Percentiles rank a stretch among this genome's conserved stretches.
phyloP scores from a whole-genome alignment of 129 eudicot genomes.

The Chrysanthemum makinoi region DNA sequence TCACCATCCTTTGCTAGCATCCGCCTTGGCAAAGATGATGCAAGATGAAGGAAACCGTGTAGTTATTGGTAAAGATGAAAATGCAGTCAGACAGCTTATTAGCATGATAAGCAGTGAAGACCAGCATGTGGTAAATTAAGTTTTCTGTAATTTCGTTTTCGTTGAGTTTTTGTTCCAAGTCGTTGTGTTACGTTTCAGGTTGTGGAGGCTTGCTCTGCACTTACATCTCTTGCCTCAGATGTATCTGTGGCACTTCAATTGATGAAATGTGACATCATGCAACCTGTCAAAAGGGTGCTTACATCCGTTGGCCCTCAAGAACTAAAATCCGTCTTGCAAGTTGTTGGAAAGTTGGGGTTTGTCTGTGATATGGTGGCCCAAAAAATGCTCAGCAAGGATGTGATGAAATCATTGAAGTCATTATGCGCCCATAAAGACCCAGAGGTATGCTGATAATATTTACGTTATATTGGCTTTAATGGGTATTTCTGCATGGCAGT shows the following conservation, averaged over 20 bases:
- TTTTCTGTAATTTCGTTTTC: constrained; percentile 8
- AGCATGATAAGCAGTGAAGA: constrained; percentile 97
- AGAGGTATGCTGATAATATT: constrained; percentile 51
- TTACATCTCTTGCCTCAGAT: no score
- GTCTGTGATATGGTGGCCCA: constrained; percentile 80
- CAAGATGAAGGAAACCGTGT: constrained; percentile 83
- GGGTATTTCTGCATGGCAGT: constrained; percentile 8
- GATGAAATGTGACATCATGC: no score
- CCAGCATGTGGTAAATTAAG: constrained; percentile 84
- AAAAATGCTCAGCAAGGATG: constrained; percentile 82
- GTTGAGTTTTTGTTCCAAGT: no score
- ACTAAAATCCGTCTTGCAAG: constrained; percentile 77
- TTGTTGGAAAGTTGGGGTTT: constrained; percentile 73
- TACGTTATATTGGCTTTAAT: not conserved
- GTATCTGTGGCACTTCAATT: not conserved
- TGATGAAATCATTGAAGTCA: constrained; percentile 71
- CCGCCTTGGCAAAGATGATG: constrained; percentile 95
- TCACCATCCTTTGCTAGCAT: constrained; percentile 93
- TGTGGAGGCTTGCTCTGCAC: no score
- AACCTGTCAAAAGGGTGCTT: constrained; percentile 38
- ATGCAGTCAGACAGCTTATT: constrained; percentile 94
- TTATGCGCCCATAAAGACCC: constrained; percentile 73
- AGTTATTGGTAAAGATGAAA: constrained; percentile 94
- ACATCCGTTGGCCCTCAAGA: constrained; percentile 68
- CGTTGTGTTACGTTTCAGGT: no score